Evolutionary conservation across 2,329 filamentous ascomycete genomes (phyloP).

Genomic region (Ascochyta koolunga): DNA sequence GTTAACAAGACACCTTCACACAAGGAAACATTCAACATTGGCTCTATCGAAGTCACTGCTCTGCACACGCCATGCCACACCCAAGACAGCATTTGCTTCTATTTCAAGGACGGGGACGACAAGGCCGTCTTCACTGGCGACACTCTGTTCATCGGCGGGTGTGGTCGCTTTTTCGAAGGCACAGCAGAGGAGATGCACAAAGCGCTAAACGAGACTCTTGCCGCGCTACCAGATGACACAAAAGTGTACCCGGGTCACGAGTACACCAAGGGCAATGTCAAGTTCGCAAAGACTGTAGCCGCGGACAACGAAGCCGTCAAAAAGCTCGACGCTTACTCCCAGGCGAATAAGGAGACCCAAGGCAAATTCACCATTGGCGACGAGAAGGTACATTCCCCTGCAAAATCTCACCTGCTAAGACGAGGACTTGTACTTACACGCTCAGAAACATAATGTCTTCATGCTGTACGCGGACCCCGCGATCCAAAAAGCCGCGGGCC

Average conservation of each 20-base stretch:
- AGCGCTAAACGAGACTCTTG: conserved; percentile 86
- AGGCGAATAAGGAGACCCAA: conserved; percentile 84
- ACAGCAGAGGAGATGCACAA: conserved; percentile 84
- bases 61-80: conserved; percentile 98
- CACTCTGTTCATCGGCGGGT: conserved; percentile 93
- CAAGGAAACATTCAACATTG: conserved; percentile 79
- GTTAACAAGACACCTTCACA: conserved; percentile 80
- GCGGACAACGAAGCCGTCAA: conserved; percentile 71
- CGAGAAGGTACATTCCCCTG: conserved; percentile 75
- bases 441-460: conserved; percentile 89
- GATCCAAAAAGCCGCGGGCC: conserved; percentile 82
- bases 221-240: conserved; percentile 83
- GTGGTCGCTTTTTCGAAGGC: conserved; percentile 95
- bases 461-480: conserved; percentile 89
- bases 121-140: conserved; percentile 93
- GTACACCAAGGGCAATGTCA: conserved; percentile 96
- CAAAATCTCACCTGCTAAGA: neutral
- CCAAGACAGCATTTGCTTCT: conserved; percentile 97
- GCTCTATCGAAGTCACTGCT: conserved; percentile 79
- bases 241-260: conserved; percentile 95
- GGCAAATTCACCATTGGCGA: conserved; percentile 96
- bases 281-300: conserved; percentile 79
- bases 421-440: neutral
- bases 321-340: conserved; percentile 77
- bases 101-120: conserved; percentile 78